Base-by-base conservation (phyloP, 2,329 filamentous ascomycete genomes). In the Triangularia verruculosa region DNA sequence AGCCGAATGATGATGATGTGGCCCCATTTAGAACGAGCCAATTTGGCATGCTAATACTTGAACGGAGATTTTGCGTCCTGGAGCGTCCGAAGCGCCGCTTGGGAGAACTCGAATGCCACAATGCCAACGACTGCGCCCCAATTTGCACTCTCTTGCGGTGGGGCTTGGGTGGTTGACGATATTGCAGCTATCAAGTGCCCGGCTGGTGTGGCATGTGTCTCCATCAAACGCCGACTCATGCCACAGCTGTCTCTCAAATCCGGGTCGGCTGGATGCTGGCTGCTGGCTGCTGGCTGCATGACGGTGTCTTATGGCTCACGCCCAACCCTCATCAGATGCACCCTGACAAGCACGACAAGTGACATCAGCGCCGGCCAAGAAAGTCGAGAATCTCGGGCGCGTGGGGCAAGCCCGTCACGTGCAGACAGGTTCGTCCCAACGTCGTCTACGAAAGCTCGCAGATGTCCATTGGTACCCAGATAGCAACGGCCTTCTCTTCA, bases 321-420 rank as follows among this genome's bases (percentile, higher is more conserved):
- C 34, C 34, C 34, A 57, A 22, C 57, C 57, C 34, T 30, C 24
- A 24, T 59, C 57, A 51, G 39, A 59, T 51, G 51, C 22, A 30
- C 32, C 55, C 39, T 25, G 30, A 47, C 52, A 54, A 27, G 52
- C 13, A 28, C 34, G 34, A 59, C 34, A 59, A 59, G 57, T 59
- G 57, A 59, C 57, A 59, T 59, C 57, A 59, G 57, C 57, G 47
- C 34, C 57, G 52, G 57, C 15, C 57, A 24, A 59, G 24, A 20
- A 24, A 2, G 24, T 43, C 39, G 22, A 20, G 56, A 58, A 32
- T 20, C 24, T 32, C 20, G 27, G 54, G 54, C 17, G 27, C 57
- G 13, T 39, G 57, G n/a, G 43, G 34, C 25, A 17, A 22, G 34
- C 34, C 17, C 39, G 25, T 59, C 57, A 59, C 57, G 57, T 59